These are phyloP conservation scores for Musa acuminata DNA, from an alignment of 176 grass and related monocot species.

Conservation along the genomic window DNA sequence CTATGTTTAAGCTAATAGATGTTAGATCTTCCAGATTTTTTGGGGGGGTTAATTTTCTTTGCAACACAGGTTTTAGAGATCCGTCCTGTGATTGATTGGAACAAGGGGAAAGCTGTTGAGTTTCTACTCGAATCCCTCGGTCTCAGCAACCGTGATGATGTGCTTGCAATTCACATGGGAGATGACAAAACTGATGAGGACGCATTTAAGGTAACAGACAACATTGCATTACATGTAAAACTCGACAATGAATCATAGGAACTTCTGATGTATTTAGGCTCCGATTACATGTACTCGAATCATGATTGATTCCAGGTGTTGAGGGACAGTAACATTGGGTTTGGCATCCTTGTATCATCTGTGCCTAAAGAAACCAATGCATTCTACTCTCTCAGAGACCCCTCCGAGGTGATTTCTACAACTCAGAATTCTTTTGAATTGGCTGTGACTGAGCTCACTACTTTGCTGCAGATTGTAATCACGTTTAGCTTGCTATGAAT, in stretches of 20 bases:
- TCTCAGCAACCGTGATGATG: constrained; percentile 36
- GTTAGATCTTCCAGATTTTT: background rate
- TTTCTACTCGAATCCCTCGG: constrained; percentile 76
- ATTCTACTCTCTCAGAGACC: constrained; percentile 10
- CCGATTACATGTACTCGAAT: no score
- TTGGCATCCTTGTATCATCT: constrained; percentile 17
- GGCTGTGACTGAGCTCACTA: no score
- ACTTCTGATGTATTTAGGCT: no score
- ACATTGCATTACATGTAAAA: background rate
- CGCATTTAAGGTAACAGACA: constrained; percentile 60
- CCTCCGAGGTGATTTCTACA: constrained; percentile 3
- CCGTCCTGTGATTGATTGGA: constrained; percentile 84
- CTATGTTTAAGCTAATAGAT: background rate
- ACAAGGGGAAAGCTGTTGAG: constrained; percentile 92
- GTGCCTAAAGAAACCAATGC: constrained; percentile 23
- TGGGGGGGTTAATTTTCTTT: background rate
- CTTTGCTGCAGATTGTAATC: no score
- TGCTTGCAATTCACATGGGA: constrained; percentile 77
- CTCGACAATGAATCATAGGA: no score
- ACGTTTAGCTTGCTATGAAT: no score
- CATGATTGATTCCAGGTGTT: constrained; percentile 35
- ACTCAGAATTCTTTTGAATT: background rate
- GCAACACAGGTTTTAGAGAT: constrained; percentile 46
- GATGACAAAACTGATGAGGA: constrained; percentile 87
- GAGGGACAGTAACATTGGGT: constrained; percentile 19